Evolutionary conservation across 257 asterid genomes (phyloP).

Genomic region (Salvia hispanica): DNA sequence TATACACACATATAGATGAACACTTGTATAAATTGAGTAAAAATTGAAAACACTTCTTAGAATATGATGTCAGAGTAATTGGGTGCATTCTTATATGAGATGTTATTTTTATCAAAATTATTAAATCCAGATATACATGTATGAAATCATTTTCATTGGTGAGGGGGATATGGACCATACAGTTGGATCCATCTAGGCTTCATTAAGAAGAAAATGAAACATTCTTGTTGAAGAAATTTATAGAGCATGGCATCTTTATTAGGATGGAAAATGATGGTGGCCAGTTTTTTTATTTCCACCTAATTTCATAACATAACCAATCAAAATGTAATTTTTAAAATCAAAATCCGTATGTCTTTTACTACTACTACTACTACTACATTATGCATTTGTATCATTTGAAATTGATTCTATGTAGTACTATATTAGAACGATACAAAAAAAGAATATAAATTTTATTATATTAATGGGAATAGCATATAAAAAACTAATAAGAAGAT

Average conservation of each 20-base stretch:
- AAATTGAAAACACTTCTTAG: not conserved
- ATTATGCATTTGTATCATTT: no score
- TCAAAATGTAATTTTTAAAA: no score
- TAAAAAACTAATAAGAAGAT: no score
- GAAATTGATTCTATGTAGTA: no score
- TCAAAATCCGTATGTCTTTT: no score
- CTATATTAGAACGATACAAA: no score
- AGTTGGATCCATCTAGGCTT: constrained; percentile 60
- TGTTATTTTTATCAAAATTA: constrained; percentile 27
- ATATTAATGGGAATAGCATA: no score
- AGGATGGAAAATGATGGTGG: constrained; percentile 51
- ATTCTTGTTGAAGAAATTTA: constrained; percentile 45
- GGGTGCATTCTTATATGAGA: constrained; percentile 1
- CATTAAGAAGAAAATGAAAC: constrained; percentile 59
- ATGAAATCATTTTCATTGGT: constrained; percentile 34
- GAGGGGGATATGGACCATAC: constrained; percentile 49
- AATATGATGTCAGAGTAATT: not conserved
- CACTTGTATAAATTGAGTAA: not conserved
- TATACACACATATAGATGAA: not conserved
- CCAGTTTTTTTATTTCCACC: constrained; percentile 8
- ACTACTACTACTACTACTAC: no score
- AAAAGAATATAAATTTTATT: no score
- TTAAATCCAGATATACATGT: constrained; percentile 27
- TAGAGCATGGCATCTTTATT: constrained; percentile 41
- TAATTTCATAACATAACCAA: not conserved